Base-by-base conservation (phyloP, 306 rosid species). In the Vigna angularis region DNA sequence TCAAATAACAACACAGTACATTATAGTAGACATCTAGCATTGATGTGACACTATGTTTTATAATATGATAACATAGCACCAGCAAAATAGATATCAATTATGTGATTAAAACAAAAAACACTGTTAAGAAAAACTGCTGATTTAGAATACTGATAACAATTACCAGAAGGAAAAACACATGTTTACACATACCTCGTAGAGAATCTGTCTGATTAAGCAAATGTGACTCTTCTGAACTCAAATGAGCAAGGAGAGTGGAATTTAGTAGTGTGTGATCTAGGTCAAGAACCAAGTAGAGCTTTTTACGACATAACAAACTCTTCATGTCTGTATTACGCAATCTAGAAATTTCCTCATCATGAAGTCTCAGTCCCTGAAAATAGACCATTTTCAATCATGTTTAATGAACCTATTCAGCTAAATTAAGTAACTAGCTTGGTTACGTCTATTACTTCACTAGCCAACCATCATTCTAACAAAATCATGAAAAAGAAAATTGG, bases 211-310 rank as follows among this genome's bases (percentile, higher is more conserved):
- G 91, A 78, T 75, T 30, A 72, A 65, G 75, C 49, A 96, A 88
- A 79, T 93, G 85, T 17, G 84, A 83, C 84, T 93, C 96, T 56
- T 91, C 94, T 14, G 87, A 17, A 36, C 83, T 85, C 83, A 96
- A 18, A 73, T 87, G 82, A 52, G 56, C 57, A 14, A 93, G 90
- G 49, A 40, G 83, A 38, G 98, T 89, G 56, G 98, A 90, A 75
- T 96, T 91, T 45, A 93, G 81, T 36, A 96, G 71, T 2, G 99
- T 96, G 72, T 93, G 98, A 84, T 96, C 98, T 15, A 96, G 89
- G 83, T 96, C 98, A 84, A 93, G 98, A 72, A 96, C 88, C 90
- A 93, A 81, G 73, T 79, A 86, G 9, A 96, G 96, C 82, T 91
- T 96, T 82, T 82, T 89, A 78, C 70, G 83, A 8, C 55, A 75